Evolutionary conservation across 805 yeast genomes (phyloP).

Genomic region (Kockiozyma suomiensis): DNA sequence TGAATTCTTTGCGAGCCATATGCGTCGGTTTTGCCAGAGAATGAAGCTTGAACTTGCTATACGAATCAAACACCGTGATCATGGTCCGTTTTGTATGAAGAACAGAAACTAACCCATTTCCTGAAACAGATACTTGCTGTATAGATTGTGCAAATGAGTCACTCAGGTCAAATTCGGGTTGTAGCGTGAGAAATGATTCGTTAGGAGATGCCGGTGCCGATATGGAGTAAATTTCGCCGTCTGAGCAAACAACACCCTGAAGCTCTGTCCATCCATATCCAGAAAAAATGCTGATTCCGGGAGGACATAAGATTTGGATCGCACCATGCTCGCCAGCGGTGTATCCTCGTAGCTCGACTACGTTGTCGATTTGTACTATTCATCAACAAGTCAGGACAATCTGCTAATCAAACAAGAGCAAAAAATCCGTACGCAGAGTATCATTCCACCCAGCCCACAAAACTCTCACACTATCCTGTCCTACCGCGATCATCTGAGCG

Average conservation of each 20-base stretch:
- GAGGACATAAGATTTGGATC: neutral
- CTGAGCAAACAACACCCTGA: conserved; percentile 25
- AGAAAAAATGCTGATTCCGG: neutral
- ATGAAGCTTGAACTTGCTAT: neutral
- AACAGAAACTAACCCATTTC: conserved; percentile 14
- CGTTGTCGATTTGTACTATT: conserved; percentile 18
- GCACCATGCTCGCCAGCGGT: conserved; percentile 12
- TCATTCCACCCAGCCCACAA: conserved; percentile 27
- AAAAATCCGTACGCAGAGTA: conserved; percentile 8
- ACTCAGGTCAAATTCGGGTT: conserved; percentile 2
- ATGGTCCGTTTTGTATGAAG: neutral
- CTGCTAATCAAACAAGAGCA: no score
- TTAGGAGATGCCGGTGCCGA: neutral
- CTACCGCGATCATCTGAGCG: conserved; percentile 9
- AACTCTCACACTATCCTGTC: conserved; percentile 3
- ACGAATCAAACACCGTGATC: conserved; percentile 5
- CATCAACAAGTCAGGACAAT: neutral
- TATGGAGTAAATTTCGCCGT: conserved; percentile 11
- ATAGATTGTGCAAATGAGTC: conserved; percentile 10
- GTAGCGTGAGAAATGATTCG: neutral
- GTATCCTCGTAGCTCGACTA: conserved; percentile 19
- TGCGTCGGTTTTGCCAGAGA: neutral
- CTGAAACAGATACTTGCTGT: conserved; percentile 5
- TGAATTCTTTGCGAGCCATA: conserved; percentile 9
- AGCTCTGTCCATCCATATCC: conserved; percentile 26